These are phyloP conservation scores for Punctularia strigosozonata DNA, from an alignment of 768 basidiomycete genomes.

Conservation along the genomic window DNA sequence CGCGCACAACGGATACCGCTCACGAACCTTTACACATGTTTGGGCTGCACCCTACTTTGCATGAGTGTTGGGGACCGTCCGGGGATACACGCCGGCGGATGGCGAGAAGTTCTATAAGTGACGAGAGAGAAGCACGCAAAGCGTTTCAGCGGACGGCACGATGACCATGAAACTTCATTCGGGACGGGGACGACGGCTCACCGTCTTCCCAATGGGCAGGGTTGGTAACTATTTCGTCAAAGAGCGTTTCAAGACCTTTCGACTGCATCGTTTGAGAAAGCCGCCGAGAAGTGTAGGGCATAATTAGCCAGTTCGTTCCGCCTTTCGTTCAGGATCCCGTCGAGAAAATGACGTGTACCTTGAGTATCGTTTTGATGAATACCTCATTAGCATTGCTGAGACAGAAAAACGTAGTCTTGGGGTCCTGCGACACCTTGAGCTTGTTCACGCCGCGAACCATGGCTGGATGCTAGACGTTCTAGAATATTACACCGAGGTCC, in stretches of 20 bases:
- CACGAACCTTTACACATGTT: conserved; percentile 95
- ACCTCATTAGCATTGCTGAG: conserved; percentile 91
- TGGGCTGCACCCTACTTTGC: conserved; percentile 78
- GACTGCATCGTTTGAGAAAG: no score
- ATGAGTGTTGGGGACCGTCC: conserved; percentile 66
- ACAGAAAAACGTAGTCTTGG: conserved; percentile 72
- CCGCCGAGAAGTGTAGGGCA: no score
- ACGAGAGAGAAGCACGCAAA: no score
- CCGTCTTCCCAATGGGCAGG: conserved; percentile 82
- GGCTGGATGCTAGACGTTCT: conserved; percentile 83
- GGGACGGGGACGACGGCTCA: no score
- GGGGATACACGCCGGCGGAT: conserved; percentile 71
- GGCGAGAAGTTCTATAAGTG: conserved; percentile 55
- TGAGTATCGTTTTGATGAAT: conserved; percentile 83
- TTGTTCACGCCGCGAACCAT: conserved; percentile 84
- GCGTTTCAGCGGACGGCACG: no score
- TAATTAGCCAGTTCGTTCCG: no score
- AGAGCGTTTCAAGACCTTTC: conserved; percentile 60
- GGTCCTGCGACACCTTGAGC: conserved; percentile 54
- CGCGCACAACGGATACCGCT: neutral
- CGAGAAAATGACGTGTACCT: no score
- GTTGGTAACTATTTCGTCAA: conserved; percentile 85
- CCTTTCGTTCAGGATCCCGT: no score
- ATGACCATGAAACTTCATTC: no score
- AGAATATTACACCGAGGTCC: no score